phyloP scores from a whole-genome alignment of 192 early-diverging fungal species.

The Coemansia sp. region DNA sequence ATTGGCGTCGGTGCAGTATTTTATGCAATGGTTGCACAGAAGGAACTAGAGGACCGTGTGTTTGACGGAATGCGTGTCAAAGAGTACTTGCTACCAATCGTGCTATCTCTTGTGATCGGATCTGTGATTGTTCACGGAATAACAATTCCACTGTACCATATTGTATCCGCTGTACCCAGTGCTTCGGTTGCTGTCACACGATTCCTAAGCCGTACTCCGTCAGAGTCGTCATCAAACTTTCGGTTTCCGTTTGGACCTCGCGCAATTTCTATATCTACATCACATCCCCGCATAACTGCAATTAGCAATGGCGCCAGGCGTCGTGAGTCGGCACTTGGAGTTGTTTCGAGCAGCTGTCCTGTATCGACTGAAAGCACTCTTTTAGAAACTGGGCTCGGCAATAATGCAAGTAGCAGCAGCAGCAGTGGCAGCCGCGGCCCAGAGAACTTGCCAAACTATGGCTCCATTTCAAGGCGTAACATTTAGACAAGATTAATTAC shows the following conservation, averaged over 20 bases:
- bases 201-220: constrained; percentile 12
- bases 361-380: background rate
- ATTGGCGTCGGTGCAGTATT: constrained; percentile 66
- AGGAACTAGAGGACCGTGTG: constrained; percentile 17
- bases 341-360: constrained; percentile 5
- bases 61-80: constrained; percentile 13
- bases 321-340: background rate
- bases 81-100: constrained; percentile 50
- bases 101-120: constrained; percentile 67
- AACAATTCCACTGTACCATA: constrained; percentile 66
- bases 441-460: constrained; percentile 17
- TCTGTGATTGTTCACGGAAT: constrained; percentile 79
- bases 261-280: background rate
- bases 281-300: background rate
- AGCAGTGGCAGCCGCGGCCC: background rate
- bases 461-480: constrained; percentile 1
- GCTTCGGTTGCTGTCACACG: constrained; percentile 12
- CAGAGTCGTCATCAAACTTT: constrained; percentile 10
- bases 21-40: constrained; percentile 48
- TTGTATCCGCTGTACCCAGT: constrained; percentile 15
- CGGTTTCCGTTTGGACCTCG: constrained; percentile 10
- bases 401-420: background rate
- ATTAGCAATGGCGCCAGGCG: background rate
- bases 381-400: background rate
- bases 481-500: background rate